Percentiles rank a stretch among this genome's conserved stretches.
Evolutionary conservation across 371 early-diverging fungal species (phyloP).

Genomic region (Apophysomyces ossiformis): DNA sequence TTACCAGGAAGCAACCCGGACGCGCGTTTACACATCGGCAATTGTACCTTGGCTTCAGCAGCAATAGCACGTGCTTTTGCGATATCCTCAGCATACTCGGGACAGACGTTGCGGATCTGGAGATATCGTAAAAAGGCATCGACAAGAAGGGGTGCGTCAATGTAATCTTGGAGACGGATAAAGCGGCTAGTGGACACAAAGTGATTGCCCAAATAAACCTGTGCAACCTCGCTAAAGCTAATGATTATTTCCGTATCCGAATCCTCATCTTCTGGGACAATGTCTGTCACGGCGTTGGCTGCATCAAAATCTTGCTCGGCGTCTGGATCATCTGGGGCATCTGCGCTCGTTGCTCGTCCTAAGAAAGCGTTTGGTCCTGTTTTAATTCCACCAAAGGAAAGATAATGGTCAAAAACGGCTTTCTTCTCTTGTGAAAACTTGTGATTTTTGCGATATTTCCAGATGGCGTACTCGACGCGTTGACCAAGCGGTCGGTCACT

Average conservation of each 20-base stretch:
- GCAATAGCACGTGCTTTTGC: constrained; percentile 44
- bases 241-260: constrained; percentile 44
- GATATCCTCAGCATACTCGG: constrained; percentile 60
- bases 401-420: constrained; percentile 54
- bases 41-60: constrained; percentile 50
- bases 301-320: constrained; percentile 56
- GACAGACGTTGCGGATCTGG: constrained; percentile 57
- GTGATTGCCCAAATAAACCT: constrained; percentile 57
- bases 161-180: constrained; percentile 48
- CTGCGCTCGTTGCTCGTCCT: constrained; percentile 47
- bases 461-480: constrained; percentile 62
- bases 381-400: constrained; percentile 60
- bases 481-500: constrained; percentile 46
- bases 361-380: constrained; percentile 61
- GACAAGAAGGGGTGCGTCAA: constrained; percentile 50
- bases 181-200: constrained; percentile 51
- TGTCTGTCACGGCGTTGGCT: constrained; percentile 48
- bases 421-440: constrained; percentile 44
- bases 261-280: constrained; percentile 53
- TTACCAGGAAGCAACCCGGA: constrained; percentile 42
- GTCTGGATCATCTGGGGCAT: constrained; percentile 40
- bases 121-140: constrained; percentile 60
- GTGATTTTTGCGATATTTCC: constrained; percentile 61
- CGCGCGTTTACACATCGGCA: constrained; percentile 53
- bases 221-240: constrained; percentile 62